Evolutionary conservation across 768 basidiomycete species (phyloP), one percentile per base, ranked within the genome.

Genomic region (Suillus placidus): DNA sequence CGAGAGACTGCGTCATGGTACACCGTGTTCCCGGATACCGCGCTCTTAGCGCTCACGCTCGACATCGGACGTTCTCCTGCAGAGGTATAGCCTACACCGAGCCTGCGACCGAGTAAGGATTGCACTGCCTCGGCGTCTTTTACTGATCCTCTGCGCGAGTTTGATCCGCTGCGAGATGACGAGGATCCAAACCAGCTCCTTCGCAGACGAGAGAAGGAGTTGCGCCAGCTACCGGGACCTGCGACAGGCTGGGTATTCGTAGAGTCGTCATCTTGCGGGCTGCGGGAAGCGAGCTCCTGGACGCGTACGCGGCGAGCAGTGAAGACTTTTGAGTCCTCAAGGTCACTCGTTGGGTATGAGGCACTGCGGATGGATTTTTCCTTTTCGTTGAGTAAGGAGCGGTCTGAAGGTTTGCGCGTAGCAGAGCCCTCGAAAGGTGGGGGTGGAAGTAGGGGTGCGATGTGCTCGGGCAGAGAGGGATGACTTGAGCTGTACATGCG

Each of bases 1-100:
- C 77, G 75, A 0, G 88, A 88, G 4, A 74, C 64, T 0, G 90
- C 89, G 70, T 91, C 89, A 66, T 87, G 86, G 68, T 87, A 91
- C 3, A 88, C 69, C 0, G 88, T 89, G 37, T 78, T 82, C 5
- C 84, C 88, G 1, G 85, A 86, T 16, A 79, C 66, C 6, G 78
- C 82, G 62, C 88, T 90, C 65, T 76, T 79, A 23, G 78, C 80
- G 63, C 89, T 91, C 45, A 85, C 77, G 56, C 79, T 79, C 0
- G 91, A 91, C 37, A 84, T 73, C 0, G 90, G 90, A 5, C 90
- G 82, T 4, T 75, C 73, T 8, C 80, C 82, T 35, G 82, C 81
- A 9, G 75, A 66, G 30, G 71, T 75, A 13, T 80, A 68, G 30
- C 82, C 83, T 37, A 82, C 67, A 68, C 80, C 70, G 71, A 74